phyloP scores from a whole-genome alignment of 2,329 filamentous ascomycete genomes.

The Hypoxylon sp. region DNA sequence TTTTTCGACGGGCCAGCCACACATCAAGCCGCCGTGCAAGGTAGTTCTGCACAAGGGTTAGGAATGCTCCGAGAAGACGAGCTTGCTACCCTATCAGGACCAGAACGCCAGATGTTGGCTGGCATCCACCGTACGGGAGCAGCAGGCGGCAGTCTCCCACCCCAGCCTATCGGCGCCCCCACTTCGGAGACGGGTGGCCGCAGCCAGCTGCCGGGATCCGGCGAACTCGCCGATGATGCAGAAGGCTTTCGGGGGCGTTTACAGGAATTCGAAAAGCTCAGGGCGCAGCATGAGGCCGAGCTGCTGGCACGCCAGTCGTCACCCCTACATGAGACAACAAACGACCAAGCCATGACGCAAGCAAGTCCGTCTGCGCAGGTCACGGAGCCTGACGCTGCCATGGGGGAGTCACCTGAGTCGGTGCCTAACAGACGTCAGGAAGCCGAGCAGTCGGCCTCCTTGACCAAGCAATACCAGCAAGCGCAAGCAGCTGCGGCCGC shows the following conservation, averaged over 20 bases:
- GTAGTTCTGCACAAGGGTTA: conserved; percentile 55
- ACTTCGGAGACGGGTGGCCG: conserved; percentile 51
- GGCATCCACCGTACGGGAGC: conserved; percentile 48
- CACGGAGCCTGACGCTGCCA: conserved; percentile 13
- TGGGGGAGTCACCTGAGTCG: conserved; percentile 24
- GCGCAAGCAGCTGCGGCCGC: conserved; percentile 53
- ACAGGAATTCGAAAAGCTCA: conserved; percentile 81
- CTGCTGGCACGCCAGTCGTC: conserved; percentile 47
- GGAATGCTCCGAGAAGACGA: conserved; percentile 76
- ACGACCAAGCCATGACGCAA: conserved; percentile 28
- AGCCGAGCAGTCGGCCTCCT: conserved; percentile 34
- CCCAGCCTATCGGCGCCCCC: conserved; percentile 51
- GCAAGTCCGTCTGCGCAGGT: conserved; percentile 17
- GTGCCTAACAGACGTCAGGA: conserved; percentile 29
- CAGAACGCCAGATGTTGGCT: conserved; percentile 62
- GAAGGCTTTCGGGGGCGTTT: conserved; percentile 75
- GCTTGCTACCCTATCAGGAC: conserved; percentile 67
- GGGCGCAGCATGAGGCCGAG: conserved; percentile 73
- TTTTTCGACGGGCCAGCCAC: conserved; percentile 72
- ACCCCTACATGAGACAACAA: conserved; percentile 30
- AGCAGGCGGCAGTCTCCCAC: conserved; percentile 46
- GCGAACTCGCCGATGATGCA: conserved; percentile 60
- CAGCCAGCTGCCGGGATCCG: conserved; percentile 57
- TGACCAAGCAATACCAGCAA: conserved; percentile 72
- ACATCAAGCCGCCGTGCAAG: conserved; percentile 49